These are phyloP conservation scores for Claviceps humidiphila DNA, from an alignment of 2,329 filamentous ascomycete genomes.

Conservation along the genomic window DNA sequence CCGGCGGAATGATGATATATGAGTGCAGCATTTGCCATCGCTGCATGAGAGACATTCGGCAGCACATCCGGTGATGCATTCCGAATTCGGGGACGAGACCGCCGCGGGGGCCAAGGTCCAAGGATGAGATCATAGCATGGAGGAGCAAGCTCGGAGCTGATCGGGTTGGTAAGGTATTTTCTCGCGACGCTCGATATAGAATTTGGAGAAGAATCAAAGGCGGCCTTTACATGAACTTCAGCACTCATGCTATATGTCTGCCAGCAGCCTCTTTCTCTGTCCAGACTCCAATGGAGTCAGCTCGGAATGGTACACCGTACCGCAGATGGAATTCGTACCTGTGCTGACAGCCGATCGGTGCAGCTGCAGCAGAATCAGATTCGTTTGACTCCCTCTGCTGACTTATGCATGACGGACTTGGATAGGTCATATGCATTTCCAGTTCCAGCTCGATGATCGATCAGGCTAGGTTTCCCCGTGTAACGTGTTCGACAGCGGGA, in stretches of 20 bases:
- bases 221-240: too few species aligned
- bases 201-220: too few species aligned
- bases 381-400: too few species aligned
- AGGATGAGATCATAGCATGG: conserved; percentile 6
- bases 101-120: conserved; percentile 3
- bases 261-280: too few species aligned
- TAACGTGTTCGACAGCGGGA: neutral
- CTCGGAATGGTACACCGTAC: neutral
- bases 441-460: neutral
- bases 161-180: too few species aligned
- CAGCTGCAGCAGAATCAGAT: neutral
- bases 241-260: too few species aligned
- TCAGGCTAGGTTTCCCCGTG: neutral
- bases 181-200: too few species aligned
- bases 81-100: conserved; percentile 4
- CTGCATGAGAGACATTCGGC: conserved; percentile 21
- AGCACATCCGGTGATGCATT: conserved; percentile 6
- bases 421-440: too few species aligned
- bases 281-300: too few species aligned
- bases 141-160: too few species aligned
- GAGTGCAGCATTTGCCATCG: conserved; percentile 24
- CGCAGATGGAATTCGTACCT: too few species aligned
- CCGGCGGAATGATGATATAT: conserved; percentile 30
- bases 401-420: too few species aligned
- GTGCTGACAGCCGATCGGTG: neutral